These are phyloP conservation scores for Tothia fuscella DNA, from an alignment of 2,329 filamentous ascomycete genomes.

Conservation along the genomic window DNA sequence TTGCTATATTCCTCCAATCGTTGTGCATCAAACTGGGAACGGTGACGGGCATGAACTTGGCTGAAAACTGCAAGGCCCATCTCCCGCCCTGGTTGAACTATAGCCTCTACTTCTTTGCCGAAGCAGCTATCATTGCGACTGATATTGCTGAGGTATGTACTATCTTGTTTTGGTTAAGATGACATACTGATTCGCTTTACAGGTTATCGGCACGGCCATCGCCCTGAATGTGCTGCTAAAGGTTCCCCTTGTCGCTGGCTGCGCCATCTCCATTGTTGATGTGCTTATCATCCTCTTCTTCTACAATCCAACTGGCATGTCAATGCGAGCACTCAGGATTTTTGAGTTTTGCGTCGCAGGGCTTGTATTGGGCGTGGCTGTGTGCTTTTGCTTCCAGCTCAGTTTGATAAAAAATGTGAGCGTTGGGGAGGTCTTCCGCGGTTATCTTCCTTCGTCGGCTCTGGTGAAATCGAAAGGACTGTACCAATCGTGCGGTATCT, in stretches of 20 bases:
- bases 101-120: conserved; percentile 41
- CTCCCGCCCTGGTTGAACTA: conserved; percentile 44
- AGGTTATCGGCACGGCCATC: conserved; percentile 46
- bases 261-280: conserved; percentile 44
- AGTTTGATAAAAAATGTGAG: conserved; percentile 38
- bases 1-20: conserved; percentile 59
- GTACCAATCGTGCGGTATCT: conserved; percentile 58
- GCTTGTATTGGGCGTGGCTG: conserved; percentile 42
- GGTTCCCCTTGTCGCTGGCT: conserved; percentile 43
- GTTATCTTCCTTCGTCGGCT: conserved; percentile 42
- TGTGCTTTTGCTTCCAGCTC: conserved; percentile 46
- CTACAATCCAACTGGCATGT: conserved; percentile 38
- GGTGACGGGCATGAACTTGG: conserved; percentile 38
- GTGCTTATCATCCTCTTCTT: conserved; percentile 45
- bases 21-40: conserved; percentile 49
- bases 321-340: conserved; percentile 38
- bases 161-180: not conserved
- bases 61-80: conserved; percentile 36
- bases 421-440: conserved; percentile 40
- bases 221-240: conserved; percentile 42
- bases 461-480: conserved; percentile 40
- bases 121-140: conserved; percentile 45
- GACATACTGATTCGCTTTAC: conserved; percentile 16
- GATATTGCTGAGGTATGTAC: conserved; percentile 49
- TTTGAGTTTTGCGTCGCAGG: conserved; percentile 44